Percentiles rank a stretch among this genome's conserved stretches.
phyloP scores from a whole-genome alignment of 306 rosid genomes.

The Hylodesmum podocarpum region DNA sequence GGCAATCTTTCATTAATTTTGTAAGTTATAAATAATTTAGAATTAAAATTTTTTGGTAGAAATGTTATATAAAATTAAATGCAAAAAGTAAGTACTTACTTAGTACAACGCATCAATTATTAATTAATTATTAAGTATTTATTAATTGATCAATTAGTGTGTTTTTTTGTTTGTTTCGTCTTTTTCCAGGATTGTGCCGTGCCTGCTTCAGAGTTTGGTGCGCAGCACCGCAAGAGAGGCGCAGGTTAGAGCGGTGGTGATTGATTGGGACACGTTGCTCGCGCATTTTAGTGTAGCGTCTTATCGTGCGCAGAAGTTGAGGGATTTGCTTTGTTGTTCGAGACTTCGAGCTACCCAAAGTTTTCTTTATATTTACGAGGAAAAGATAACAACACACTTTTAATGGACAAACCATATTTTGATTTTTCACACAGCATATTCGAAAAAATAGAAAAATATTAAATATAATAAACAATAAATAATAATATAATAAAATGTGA shows the following conservation, averaged over 20 bases:
- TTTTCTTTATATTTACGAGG: not conserved
- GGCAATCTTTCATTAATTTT: too few relatives aligned
- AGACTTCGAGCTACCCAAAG: not conserved
- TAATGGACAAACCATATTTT: not conserved
- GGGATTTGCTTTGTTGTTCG: not conserved
- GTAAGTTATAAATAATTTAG: too few relatives aligned
- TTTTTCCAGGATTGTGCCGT: not conserved
- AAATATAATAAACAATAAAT: too few relatives aligned
- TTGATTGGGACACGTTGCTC: not conserved
- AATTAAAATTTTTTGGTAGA: too few relatives aligned
- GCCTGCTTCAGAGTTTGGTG: constrained; percentile 22
- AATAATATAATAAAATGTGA: too few relatives aligned
- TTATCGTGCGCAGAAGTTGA: not conserved
- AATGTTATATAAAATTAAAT: too few relatives aligned
- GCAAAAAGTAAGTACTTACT: too few relatives aligned
- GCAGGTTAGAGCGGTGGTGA: not conserved
- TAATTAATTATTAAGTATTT: too few relatives aligned
- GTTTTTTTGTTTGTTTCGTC: not conserved
- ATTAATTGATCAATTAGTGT: not conserved
- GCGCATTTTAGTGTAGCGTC: constrained; percentile 18
- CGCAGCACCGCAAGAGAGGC: not conserved
- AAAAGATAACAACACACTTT: not conserved
- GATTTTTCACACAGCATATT: not conserved
- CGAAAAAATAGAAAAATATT: too few relatives aligned
- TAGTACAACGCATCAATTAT: too few relatives aligned